phyloP scores from a whole-genome alignment of 768 basidiomycete genomes.

The Termitomyces sp. region DNA sequence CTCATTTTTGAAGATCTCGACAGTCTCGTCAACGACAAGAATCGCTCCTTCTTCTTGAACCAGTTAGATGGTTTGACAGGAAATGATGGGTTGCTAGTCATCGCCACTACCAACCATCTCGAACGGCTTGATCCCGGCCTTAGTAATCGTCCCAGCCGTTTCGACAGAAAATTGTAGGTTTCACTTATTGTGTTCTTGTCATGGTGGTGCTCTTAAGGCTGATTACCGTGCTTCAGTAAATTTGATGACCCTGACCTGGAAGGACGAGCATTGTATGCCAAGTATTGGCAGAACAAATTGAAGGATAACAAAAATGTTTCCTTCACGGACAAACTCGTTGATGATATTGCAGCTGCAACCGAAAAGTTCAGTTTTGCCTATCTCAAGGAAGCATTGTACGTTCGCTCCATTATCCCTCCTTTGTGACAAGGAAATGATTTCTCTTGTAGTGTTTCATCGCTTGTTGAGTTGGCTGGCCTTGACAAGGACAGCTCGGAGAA shows the following conservation, averaged over 20 bases:
- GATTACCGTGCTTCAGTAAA: constrained; percentile 35
- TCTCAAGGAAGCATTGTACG: constrained; percentile 87
- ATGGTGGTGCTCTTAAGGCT: neutral
- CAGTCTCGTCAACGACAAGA: constrained; percentile 71
- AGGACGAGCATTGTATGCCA: constrained; percentile 64
- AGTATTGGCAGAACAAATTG: constrained; percentile 83
- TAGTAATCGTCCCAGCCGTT: constrained; percentile 75
- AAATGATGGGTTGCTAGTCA: constrained; percentile 77
- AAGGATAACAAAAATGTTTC: constrained; percentile 53
- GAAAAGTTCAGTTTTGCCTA: constrained; percentile 81
- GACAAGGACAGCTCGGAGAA: constrained; percentile 38
- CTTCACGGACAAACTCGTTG: constrained; percentile 65
- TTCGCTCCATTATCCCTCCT: constrained; percentile 9
- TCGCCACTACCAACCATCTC: constrained; percentile 83
- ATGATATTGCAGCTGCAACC: constrained; percentile 57
- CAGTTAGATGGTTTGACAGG: constrained; percentile 78
- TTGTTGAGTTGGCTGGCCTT: constrained; percentile 60
- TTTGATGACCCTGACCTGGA: constrained; percentile 69
- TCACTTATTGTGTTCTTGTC: neutral
- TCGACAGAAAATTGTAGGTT: constrained; percentile 82
- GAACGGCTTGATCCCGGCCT: constrained; percentile 76
- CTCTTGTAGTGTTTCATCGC: constrained; percentile 57
- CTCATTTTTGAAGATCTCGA: too few species aligned
- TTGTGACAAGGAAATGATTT: neutral
- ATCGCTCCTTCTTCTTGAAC: constrained; percentile 87